phyloP scores from a whole-genome alignment of 2,329 filamentous ascomycete genomes.

The Alternaria triticimaculans region DNA sequence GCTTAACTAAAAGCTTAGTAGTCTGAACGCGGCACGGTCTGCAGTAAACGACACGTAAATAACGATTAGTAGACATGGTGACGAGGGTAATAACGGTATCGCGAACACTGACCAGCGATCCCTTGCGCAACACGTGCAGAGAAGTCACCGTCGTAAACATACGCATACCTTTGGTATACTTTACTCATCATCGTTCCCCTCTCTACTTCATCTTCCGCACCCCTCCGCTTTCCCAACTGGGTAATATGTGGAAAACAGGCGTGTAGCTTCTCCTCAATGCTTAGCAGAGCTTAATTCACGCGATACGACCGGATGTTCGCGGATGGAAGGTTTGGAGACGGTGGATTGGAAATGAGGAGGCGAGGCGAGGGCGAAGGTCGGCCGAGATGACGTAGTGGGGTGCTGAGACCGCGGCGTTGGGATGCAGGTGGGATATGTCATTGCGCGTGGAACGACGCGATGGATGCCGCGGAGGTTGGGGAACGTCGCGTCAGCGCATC shows the following conservation, averaged over 20 bases:
- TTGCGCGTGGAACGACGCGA: neutral
- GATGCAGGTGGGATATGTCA: neutral
- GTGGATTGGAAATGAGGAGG: neutral
- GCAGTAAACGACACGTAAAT: neutral
- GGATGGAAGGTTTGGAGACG: neutral
- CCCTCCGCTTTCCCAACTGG: neutral
- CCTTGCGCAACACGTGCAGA: neutral
- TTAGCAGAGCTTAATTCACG: neutral
- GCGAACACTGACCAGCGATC: neutral
- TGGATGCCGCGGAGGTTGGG: neutral
- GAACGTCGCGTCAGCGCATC: neutral
- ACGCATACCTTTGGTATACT: neutral
- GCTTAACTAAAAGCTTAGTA: slow-evolving; percentile 2
- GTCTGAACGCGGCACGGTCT: neutral
- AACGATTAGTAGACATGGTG: neutral
- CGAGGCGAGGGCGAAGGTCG: neutral
- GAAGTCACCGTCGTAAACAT: neutral
- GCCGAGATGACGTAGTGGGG: slow-evolving; percentile 1
- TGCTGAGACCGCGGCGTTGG: neutral
- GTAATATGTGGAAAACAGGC: slow-evolving; percentile 3
- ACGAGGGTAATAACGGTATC: neutral
- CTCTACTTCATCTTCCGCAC: neutral
- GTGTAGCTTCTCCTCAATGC: slow-evolving; percentile 3
- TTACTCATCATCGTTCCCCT: neutral
- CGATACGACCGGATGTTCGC: neutral